These are phyloP conservation scores for Malus domestica DNA, from an alignment of 306 rosid genomes.

Conservation along the genomic window DNA sequence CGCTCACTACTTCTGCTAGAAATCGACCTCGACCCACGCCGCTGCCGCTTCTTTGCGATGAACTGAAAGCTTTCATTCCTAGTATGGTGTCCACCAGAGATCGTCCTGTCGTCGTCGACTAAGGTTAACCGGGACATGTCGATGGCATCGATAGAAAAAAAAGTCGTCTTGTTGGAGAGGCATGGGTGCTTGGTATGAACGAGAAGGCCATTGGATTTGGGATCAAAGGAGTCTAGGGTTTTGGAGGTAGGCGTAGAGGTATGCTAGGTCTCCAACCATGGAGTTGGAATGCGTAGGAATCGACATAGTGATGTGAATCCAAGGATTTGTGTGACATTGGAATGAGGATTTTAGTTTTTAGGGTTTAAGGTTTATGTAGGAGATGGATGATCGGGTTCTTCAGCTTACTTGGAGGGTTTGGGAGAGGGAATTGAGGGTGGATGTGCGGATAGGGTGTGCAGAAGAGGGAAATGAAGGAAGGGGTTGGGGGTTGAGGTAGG, in stretches of 20 bases:
- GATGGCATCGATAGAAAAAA: conserved; percentile 45
- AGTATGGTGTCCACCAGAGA: conserved; percentile 8
- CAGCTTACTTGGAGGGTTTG: neutral
- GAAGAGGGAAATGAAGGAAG: too few species aligned
- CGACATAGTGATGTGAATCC: conserved; percentile 53
- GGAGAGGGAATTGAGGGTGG: too few species aligned
- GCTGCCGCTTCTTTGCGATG: conserved; percentile 65
- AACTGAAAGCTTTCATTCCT: conserved; percentile 33
- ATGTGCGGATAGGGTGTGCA: too few species aligned
- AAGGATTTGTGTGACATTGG: conserved; percentile 58
- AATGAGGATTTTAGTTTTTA: neutral
- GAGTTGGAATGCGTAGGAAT: conserved; percentile 59
- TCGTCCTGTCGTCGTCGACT: conserved; percentile 49
- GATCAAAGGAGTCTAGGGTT: conserved; percentile 35
- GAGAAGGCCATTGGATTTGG: conserved; percentile 22
- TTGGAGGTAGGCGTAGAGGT: conserved; percentile 31
- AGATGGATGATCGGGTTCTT: neutral
- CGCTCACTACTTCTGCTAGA: conserved; percentile 90
- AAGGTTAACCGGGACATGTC: conserved; percentile 63
- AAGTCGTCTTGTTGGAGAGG: conserved; percentile 75
- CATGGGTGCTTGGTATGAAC: conserved; percentile 67
- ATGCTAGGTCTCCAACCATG: conserved; percentile 65
- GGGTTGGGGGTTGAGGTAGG: too few species aligned
- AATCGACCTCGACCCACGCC: conserved; percentile 77
- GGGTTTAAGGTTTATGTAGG: neutral